phyloP scores from a whole-genome alignment of 2,329 filamentous ascomycete species.

The Catunica adiposa region DNA sequence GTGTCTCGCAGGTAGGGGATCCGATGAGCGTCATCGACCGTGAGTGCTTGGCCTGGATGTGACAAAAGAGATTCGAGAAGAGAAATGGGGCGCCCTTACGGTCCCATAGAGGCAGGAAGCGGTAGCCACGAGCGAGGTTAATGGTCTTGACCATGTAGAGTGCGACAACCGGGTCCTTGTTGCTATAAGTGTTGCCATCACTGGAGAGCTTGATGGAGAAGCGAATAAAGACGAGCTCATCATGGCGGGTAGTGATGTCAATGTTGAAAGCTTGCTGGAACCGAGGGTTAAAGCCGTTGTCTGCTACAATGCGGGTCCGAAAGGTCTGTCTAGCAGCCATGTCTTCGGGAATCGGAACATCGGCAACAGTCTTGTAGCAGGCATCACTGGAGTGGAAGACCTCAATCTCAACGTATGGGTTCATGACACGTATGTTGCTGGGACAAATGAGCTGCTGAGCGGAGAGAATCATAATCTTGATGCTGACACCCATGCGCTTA shows the following conservation, averaged over 20 bases:
- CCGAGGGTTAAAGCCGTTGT: conserved; percentile 85
- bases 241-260: conserved; percentile 80
- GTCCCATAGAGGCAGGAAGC: conserved; percentile 79
- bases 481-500: conserved; percentile 66
- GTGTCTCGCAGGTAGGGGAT: not conserved
- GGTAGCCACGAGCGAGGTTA: conserved; percentile 80
- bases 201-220: conserved; percentile 81
- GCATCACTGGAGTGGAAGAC: conserved; percentile 91
- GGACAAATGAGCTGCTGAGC: conserved; percentile 87
- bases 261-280: conserved; percentile 71
- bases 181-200: conserved; percentile 50
- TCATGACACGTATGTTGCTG: conserved; percentile 54
- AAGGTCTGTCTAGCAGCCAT: conserved; percentile 51
- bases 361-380: conserved; percentile 65
- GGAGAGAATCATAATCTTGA: conserved; percentile 77
- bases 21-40: conserved; percentile 38
- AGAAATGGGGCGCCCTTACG: conserved; percentile 80
- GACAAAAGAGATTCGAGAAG: conserved; percentile 88
- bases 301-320: conserved; percentile 62
- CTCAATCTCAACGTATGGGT: conserved; percentile 89
- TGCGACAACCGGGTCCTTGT: conserved; percentile 51
- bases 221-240: conserved; percentile 81
- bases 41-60: conserved; percentile 50
- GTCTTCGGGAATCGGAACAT: conserved; percentile 34
- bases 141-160: conserved; percentile 86